Evolutionary conservation across 2,329 filamentous ascomycete species (phyloP).

Genomic region (Aspergillus fijiensis): DNA sequence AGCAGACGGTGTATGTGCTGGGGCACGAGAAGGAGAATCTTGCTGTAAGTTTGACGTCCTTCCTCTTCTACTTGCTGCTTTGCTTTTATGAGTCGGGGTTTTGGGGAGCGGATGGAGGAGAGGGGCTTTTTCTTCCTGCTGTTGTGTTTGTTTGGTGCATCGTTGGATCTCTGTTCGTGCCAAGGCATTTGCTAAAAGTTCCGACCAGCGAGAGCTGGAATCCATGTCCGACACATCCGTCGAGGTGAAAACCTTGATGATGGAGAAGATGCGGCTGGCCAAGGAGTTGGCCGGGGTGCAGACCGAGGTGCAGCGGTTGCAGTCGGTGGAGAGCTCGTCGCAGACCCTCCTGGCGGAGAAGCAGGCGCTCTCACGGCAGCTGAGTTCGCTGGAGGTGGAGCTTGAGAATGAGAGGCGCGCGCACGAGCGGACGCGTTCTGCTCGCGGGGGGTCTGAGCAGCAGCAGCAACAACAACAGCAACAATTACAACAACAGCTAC

Average conservation of each 20-base stretch:
- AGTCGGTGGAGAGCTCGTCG: constrained; percentile 59
- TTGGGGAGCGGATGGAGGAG: too few relatives aligned
- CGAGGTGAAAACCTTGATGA: constrained; percentile 68
- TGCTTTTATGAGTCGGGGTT: too few relatives aligned
- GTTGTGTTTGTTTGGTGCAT: constrained; percentile 2
- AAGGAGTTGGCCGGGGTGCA: constrained; percentile 60
- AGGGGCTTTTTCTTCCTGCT: neutral
- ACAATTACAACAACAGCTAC: constrained; percentile 42
- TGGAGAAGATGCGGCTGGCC: constrained; percentile 62
- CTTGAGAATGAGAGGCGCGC: constrained; percentile 78
- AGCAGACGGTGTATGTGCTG: constrained; percentile 45
- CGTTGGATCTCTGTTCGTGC: constrained; percentile 14
- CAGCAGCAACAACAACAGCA: constrained; percentile 41
- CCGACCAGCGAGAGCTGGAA: constrained; percentile 65
- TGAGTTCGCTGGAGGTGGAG: constrained; percentile 75
- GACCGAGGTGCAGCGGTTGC: constrained; percentile 63
- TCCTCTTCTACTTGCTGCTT: too few relatives aligned
- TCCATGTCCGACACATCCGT: constrained; percentile 66
- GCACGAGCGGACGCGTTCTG: constrained; percentile 55
- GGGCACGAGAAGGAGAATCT: constrained; percentile 57
- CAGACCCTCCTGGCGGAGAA: constrained; percentile 75
- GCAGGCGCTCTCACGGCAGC: constrained; percentile 72
- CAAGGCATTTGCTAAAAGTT: neutral
- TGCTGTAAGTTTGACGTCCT: constrained; percentile 44
- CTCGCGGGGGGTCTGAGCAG: constrained; percentile 32